phyloP scores from a whole-genome alignment of 805 yeast genomes.

The Ogataea dorogensis region DNA sequence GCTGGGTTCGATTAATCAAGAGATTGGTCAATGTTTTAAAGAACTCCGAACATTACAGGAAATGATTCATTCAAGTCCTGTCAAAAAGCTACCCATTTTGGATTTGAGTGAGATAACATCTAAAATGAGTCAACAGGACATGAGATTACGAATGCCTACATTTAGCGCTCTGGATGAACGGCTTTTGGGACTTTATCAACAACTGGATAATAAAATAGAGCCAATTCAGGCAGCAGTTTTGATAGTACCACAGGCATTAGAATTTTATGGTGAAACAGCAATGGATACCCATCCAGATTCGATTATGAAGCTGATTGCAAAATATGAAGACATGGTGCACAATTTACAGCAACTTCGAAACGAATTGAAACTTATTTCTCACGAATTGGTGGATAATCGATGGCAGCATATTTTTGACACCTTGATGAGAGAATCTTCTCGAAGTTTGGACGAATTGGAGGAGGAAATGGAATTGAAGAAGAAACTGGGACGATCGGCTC shows the following conservation, averaged over 20 bases:
- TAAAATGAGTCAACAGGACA: conserved; percentile 10
- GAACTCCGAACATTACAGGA: conserved; percentile 39
- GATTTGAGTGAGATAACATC: conserved; percentile 13
- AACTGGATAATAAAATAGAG: conserved; percentile 40
- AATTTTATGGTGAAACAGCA: conserved; percentile 38
- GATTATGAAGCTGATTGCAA: conserved; percentile 33
- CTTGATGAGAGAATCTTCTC: conserved; percentile 42
- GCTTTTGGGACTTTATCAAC: conserved; percentile 41
- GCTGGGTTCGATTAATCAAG: conserved; percentile 41
- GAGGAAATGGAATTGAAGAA: conserved; percentile 6
- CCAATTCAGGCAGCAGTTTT: conserved; percentile 54
- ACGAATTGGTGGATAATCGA: conserved; percentile 48
- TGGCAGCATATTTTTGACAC: conserved; percentile 56
- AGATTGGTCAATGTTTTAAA: conserved; percentile 38
- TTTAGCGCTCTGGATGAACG: conserved; percentile 39
- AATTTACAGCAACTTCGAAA: conserved; percentile 42
- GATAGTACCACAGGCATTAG: conserved; percentile 51
- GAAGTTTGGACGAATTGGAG: conserved; percentile 28
- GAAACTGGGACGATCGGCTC: conserved; percentile 4
- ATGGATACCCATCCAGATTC: conserved; percentile 32
- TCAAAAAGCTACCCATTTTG: conserved; percentile 30
- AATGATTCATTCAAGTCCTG: conserved; percentile 39
- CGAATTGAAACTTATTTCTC: conserved; percentile 42
- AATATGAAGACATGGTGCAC: conserved; percentile 39
- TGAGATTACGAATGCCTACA: conserved; percentile 37